These are phyloP conservation scores for Mortierella antarctica DNA, from an alignment of 192 early-diverging fungal species.

Conservation along the genomic window DNA sequence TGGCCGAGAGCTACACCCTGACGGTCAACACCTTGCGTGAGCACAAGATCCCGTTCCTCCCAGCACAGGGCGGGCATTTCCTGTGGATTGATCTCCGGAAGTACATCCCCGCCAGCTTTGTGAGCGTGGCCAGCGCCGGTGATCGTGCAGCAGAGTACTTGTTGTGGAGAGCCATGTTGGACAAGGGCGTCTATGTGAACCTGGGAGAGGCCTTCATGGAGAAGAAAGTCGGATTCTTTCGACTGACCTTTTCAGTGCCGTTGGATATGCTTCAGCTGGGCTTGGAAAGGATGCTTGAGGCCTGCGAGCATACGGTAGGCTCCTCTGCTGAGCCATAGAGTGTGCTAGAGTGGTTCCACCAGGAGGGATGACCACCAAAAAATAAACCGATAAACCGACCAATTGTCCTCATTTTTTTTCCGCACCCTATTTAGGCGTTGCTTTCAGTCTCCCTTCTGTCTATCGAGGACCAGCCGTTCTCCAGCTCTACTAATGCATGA, in stretches of 20 bases:
- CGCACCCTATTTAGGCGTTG: too few species aligned
- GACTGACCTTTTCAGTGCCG: constrained; percentile 69
- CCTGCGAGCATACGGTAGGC: constrained; percentile 6
- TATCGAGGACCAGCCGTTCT: too few species aligned
- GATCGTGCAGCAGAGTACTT: constrained; percentile 58
- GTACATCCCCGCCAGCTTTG: constrained; percentile 24
- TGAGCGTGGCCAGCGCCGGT: constrained; percentile 3
- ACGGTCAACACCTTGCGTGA: constrained; percentile 54
- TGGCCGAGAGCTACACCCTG: constrained; percentile 64
- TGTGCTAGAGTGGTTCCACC: neutral
- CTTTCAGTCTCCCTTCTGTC: too few species aligned
- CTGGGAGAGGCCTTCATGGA: constrained; percentile 75
- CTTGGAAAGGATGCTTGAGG: constrained; percentile 58
- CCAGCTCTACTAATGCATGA: too few species aligned
- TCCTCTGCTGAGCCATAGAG: neutral
- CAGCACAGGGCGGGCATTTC: constrained; percentile 78
- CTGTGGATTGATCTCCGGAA: constrained; percentile 70
- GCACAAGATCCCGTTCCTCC: constrained; percentile 64
- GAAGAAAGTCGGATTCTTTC: constrained; percentile 69
- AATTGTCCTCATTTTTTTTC: too few species aligned
- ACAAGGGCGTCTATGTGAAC: constrained; percentile 73
- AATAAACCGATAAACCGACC: neutral
- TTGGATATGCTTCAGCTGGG: constrained; percentile 59
- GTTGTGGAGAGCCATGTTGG: constrained; percentile 60
- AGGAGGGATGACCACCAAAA: too few species aligned